Conservation (phyloP, 2,329 filamentous ascomycete genomes). For the Colletotrichum agaves region DNA sequence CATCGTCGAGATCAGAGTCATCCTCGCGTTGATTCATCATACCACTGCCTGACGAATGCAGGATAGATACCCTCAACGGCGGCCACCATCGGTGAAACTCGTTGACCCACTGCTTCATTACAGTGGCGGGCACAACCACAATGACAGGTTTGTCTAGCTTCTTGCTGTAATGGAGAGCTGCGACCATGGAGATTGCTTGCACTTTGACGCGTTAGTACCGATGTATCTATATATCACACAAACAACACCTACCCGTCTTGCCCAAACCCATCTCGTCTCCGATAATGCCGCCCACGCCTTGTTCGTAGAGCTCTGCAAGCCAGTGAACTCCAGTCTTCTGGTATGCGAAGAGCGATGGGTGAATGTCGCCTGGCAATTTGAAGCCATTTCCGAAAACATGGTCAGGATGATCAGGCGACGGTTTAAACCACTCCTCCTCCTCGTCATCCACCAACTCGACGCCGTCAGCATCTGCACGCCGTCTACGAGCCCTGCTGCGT, state of each 20-base stretch:
- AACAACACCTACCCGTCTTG: constrained; percentile 70
- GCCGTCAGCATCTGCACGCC: constrained; percentile 46
- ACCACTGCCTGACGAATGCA: constrained; percentile 95
- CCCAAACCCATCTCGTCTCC: constrained; percentile 99
- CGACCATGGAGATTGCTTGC: constrained; percentile 79
- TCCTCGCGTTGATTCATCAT: constrained; percentile 86
- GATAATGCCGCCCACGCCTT: constrained; percentile 91
- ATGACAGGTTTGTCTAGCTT: constrained; percentile 87
- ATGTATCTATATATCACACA: not conserved
- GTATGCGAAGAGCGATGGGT: constrained; percentile 92
- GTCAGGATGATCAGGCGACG: constrained; percentile 85
- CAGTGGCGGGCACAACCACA: constrained; percentile 91
- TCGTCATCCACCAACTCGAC: constrained; percentile 55
- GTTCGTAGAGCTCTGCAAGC: constrained; percentile 91
- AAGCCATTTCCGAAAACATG: constrained; percentile 79
- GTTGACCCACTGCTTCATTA: constrained; percentile 97
- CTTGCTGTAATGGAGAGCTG: constrained; percentile 91
- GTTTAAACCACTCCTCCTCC: constrained; percentile 80
- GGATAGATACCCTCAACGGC: constrained; percentile 92
- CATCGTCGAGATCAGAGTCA: constrained; percentile 59
- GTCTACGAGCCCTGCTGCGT: constrained; percentile 54
- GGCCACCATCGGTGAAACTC: constrained; percentile 99
- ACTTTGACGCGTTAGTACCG: constrained; percentile 47
- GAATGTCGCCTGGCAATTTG: constrained; percentile 90
- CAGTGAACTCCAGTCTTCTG: constrained; percentile 97